These are phyloP conservation scores for Vitis vinifera DNA, from an alignment of 164 flowering plant genomes.

Conservation along the genomic window DNA sequence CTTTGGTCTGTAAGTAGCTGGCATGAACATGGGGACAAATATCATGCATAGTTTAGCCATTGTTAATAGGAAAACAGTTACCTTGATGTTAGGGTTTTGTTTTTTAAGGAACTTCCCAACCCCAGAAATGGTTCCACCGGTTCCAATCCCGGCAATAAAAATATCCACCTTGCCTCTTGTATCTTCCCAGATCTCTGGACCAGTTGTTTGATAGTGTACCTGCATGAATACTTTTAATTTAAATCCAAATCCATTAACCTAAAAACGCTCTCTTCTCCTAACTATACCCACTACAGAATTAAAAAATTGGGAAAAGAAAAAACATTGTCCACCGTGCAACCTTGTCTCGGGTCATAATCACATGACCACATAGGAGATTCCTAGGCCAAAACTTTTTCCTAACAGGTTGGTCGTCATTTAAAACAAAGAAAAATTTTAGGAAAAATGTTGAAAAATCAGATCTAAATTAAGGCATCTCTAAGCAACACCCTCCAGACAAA, in stretches of 20 bases:
- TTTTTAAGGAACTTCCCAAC: conserved; percentile 79
- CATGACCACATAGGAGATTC: not conserved
- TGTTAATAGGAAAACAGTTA: conserved; percentile 7
- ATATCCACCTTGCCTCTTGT: conserved; percentile 94
- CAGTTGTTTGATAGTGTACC: conserved; percentile 96
- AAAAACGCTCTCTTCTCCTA: too few relatives aligned
- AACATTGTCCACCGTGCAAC: too few relatives aligned
- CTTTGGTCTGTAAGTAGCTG: not conserved
- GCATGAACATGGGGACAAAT: not conserved
- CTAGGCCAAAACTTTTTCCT: not conserved
- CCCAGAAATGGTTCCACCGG: conserved; percentile 94
- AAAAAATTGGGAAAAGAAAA: not conserved
- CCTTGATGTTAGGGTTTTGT: conserved; percentile 78
- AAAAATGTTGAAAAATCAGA: too few relatives aligned
- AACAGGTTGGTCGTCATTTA: not conserved
- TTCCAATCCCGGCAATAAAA: conserved; percentile 92
- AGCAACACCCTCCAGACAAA: too few relatives aligned
- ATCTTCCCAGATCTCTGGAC: conserved; percentile 99
- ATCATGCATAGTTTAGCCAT: not conserved
- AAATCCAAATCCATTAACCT: not conserved
- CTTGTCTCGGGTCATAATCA: too few relatives aligned
- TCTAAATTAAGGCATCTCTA: too few relatives aligned
- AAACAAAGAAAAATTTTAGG: too few relatives aligned
- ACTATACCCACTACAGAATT: too few relatives aligned
- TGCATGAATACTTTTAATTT: conserved; percentile 27